These are phyloP conservation scores for Leccinellum albellum DNA, from an alignment of 768 basidiomycete genomes.

Conservation along the genomic window DNA sequence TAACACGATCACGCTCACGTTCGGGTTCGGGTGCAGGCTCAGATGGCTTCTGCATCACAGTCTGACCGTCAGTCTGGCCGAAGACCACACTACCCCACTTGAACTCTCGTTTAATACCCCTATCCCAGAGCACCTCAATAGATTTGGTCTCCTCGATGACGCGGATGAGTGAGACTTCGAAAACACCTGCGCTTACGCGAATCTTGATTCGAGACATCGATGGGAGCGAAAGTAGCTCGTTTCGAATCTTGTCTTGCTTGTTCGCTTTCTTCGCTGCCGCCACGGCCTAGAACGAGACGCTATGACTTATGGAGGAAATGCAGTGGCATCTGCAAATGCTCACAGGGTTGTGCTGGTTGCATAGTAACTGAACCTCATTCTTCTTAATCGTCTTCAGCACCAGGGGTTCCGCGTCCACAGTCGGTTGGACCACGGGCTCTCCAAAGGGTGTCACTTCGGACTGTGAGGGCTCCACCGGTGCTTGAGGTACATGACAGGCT, in stretches of 20 bases:
- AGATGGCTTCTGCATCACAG: conserved; percentile 66
- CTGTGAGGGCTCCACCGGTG: conserved; percentile 2
- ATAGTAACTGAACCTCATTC: conserved; percentile 70
- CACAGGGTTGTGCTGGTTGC: conserved; percentile 89
- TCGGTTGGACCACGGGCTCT: background rate
- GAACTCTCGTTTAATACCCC: conserved; percentile 68
- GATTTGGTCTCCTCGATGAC: conserved; percentile 66
- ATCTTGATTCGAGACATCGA: conserved; percentile 78
- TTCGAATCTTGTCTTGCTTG: conserved; percentile 70
- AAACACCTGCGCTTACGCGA: conserved; percentile 77
- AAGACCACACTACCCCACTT: conserved; percentile 82
- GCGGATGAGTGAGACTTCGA: conserved; percentile 76
- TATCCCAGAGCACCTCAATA: conserved; percentile 81
- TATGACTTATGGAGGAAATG: background rate
- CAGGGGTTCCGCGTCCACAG: conserved; percentile 13
- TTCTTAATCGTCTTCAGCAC: conserved; percentile 72
- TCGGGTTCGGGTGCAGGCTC: conserved; percentile 46
- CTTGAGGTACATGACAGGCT: background rate
- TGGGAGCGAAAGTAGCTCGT: conserved; percentile 66
- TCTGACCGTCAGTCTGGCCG: conserved; percentile 63
- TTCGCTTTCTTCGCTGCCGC: conserved; percentile 71
- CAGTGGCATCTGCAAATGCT: conserved; percentile 27
- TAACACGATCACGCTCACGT: conserved; percentile 36
- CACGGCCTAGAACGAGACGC: conserved; percentile 47
- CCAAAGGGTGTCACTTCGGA: background rate